These are phyloP conservation scores for Rhodotorula paludigena DNA, from an alignment of 768 basidiomycete species.

Conservation along the genomic window DNA sequence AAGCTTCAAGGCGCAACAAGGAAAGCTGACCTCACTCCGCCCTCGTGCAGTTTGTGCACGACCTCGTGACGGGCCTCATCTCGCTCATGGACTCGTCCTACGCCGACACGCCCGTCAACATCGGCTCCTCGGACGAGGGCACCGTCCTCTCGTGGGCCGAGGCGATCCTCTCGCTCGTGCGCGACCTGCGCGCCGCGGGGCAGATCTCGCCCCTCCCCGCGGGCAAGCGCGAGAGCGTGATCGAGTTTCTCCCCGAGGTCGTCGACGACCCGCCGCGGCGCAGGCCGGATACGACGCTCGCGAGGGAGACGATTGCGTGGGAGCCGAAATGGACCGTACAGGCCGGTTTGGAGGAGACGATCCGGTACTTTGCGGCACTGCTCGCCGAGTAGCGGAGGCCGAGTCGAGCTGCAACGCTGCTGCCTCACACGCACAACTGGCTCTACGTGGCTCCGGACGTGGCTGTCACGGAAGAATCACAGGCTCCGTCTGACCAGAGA, in stretches of 20 bases:
- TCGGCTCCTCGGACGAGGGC: constrained; percentile 93
- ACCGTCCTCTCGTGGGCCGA: constrained; percentile 91
- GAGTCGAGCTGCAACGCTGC: too few relatives aligned
- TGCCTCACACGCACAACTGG: too few relatives aligned
- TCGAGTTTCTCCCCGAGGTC: constrained; percentile 75
- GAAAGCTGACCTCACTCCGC: too few relatives aligned
- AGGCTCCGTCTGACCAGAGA: too few relatives aligned
- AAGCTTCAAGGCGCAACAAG: too few relatives aligned
- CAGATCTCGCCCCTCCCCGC: constrained; percentile 41
- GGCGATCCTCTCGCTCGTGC: constrained; percentile 84
- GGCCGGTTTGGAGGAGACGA: constrained; percentile 94
- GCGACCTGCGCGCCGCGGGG: constrained; percentile 83
- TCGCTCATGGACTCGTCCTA: constrained; percentile 83
- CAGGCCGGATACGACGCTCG: constrained; percentile 84
- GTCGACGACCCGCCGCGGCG: constrained; percentile 92
- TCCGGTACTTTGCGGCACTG: constrained; percentile 75
- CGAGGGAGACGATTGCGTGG: constrained; percentile 78
- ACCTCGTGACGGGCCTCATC: constrained; percentile 88
- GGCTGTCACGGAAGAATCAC: too few relatives aligned
- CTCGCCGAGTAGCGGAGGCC: too few relatives aligned
- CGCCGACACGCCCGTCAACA: constrained; percentile 81
- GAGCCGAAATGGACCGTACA: constrained; percentile 86
- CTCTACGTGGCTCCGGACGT: too few relatives aligned
- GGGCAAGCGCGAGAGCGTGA: constrained; percentile 47
- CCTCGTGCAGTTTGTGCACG: constrained; percentile 91